A percentile compares a stretch with the other conserved stretches of the same genome.
Evolutionary conservation across 2,329 filamentous ascomycete genomes (phyloP).

Genomic region (Gnomoniopsis smithogilvyi): DNA sequence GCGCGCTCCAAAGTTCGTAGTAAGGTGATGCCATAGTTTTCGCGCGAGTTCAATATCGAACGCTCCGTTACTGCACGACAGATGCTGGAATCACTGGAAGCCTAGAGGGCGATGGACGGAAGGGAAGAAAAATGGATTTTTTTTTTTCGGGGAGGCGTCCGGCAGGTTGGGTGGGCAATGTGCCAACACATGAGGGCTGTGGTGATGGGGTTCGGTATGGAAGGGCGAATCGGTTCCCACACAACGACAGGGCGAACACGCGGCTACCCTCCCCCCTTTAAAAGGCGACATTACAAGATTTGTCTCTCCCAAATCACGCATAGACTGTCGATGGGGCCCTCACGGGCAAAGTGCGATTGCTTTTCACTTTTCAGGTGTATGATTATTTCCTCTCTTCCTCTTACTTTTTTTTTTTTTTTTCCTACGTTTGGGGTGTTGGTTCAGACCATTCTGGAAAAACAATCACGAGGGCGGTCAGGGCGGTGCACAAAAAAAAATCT

Average conservation of each 20-base stretch:
- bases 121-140: background rate
- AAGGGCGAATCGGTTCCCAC: constrained; percentile 8
- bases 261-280: background rate
- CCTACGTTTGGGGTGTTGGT: background rate
- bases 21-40: background rate
- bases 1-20: background rate
- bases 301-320: constrained; percentile 12
- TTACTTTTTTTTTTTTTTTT: background rate
- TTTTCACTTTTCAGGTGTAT: constrained; percentile 9
- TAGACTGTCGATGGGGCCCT: constrained; percentile 17
- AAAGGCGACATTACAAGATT: constrained; percentile 14
- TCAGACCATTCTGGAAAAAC: background rate
- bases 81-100: constrained; percentile 2
- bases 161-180: constrained; percentile 12
- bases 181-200: constrained; percentile 1
- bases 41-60: constrained; percentile 1
- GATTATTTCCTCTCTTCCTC: constrained; percentile 5
- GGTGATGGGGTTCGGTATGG: constrained; percentile 9
- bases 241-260: constrained; percentile 12
- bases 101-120: constrained; percentile 6
- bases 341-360: constrained; percentile 16
- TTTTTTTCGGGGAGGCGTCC: constrained; percentile 13
- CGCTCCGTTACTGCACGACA: constrained; percentile 1
- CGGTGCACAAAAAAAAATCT: background rate
- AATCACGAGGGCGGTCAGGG: background rate